Evolutionary conservation across 2,329 filamentous ascomycete genomes (phyloP).

Genomic region (Colletotrichum sp.): DNA sequence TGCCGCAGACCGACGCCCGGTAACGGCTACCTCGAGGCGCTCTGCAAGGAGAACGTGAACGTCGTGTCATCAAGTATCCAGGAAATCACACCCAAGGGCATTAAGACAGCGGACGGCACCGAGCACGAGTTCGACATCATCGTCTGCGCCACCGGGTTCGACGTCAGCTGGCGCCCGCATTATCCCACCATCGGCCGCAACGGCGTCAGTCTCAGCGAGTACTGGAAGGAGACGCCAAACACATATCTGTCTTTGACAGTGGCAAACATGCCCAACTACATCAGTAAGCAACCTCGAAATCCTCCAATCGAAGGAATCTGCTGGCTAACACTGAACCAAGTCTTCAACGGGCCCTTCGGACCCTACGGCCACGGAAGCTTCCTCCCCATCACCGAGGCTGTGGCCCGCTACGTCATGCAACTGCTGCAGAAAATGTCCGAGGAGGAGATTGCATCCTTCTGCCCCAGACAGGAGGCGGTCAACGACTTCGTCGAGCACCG

Average conservation of each 20-base stretch:
- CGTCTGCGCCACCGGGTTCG: slow-evolving; percentile 38
- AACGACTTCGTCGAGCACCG: slow-evolving; percentile 35
- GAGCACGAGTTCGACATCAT: slow-evolving; percentile 35
- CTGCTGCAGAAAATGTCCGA: slow-evolving; percentile 31
- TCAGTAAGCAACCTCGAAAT: slow-evolving; percentile 21
- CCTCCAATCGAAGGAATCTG: neutral
- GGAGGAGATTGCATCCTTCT: slow-evolving; percentile 28
- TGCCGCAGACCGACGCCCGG: slow-evolving; percentile 29
- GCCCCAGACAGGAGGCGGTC: slow-evolving; percentile 27
- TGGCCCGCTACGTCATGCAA: slow-evolving; percentile 33
- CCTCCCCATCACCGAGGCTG: slow-evolving; percentile 28
- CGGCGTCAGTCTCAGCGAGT: slow-evolving; percentile 21
- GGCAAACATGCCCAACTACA: slow-evolving; percentile 29
- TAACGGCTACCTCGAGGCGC: slow-evolving; percentile 32
- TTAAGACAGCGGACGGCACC: slow-evolving; percentile 29
- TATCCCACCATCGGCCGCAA: slow-evolving; percentile 27
- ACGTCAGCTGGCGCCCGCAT: slow-evolving; percentile 25
- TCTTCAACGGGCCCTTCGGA: slow-evolving; percentile 30
- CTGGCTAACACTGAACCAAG: neutral
- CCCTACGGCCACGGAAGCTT: slow-evolving; percentile 31
- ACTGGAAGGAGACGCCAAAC: slow-evolving; percentile 25
- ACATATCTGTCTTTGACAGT: slow-evolving; percentile 26
- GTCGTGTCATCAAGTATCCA: slow-evolving; percentile 26
- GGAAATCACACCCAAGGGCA: slow-evolving; percentile 31
- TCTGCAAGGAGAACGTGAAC: slow-evolving; percentile 28